These are phyloP conservation scores for Sarcodon sp. DNA, from an alignment of 768 basidiomycete genomes.

Conservation along the genomic window DNA sequence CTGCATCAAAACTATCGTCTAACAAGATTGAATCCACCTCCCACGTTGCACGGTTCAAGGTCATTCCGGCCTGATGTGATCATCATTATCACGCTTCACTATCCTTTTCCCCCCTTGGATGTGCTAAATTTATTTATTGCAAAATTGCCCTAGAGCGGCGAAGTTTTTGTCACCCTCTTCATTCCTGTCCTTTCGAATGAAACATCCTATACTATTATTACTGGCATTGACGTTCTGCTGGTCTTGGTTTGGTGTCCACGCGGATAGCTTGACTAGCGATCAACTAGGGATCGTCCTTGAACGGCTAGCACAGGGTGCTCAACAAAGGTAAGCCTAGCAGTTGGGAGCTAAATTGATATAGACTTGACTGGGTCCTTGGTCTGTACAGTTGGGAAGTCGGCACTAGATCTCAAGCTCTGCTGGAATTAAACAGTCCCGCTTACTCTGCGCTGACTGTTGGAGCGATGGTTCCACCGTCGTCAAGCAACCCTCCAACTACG, in stretches of 20 bases:
- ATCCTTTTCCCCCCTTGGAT: too few species aligned
- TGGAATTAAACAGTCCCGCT: slow-evolving; percentile 31
- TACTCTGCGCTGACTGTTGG: slow-evolving; percentile 28
- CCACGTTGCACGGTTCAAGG: too few species aligned
- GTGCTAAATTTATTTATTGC: too few species aligned
- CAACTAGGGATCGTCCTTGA: slow-evolving; percentile 23
- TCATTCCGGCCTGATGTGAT: too few species aligned
- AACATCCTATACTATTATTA: too few species aligned
- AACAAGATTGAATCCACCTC: too few species aligned
- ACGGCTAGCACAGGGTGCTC: slow-evolving; percentile 26
- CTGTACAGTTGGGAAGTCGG: slow-evolving; percentile 39
- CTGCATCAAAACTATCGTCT: too few species aligned
- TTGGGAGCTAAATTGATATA: not conserved
- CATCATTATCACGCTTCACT: too few species aligned
- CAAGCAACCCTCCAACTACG: slow-evolving; percentile 11
- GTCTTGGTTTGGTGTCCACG: slow-evolving; percentile 1
- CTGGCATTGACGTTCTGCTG: too few species aligned
- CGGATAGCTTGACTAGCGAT: slow-evolving; percentile 21
- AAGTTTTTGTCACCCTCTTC: too few species aligned
- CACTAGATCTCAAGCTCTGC: slow-evolving; percentile 33
- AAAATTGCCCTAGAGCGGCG: too few species aligned
- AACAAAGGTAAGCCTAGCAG: slow-evolving; percentile 20
- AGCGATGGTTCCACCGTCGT: slow-evolving; percentile 13
- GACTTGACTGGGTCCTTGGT: not conserved
- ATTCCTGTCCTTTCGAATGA: too few species aligned